These are phyloP conservation scores for Claviceps quebecensis DNA, from an alignment of 2,329 filamentous ascomycete genomes.

Conservation along the genomic window DNA sequence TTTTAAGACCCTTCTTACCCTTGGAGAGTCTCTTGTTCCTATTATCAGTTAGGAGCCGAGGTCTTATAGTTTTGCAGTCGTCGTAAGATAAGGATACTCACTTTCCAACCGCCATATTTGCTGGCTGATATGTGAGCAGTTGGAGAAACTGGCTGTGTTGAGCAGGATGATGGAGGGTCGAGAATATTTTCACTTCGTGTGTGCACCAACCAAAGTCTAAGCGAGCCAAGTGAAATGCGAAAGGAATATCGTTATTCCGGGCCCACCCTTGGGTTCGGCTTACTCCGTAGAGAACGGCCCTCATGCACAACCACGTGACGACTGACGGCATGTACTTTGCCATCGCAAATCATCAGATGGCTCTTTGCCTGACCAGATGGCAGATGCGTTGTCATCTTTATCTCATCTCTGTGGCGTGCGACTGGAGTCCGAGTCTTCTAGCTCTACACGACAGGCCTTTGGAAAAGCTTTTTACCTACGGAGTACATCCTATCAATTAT, in stretches of 20 bases:
- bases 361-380: too few species aligned
- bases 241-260: constrained; percentile 11
- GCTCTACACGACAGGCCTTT: too few species aligned
- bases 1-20: constrained; percentile 99
- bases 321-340: too few species aligned
- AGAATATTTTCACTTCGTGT: constrained; percentile 27
- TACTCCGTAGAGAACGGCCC: too few species aligned
- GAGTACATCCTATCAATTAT: too few species aligned
- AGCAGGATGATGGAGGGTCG: constrained; percentile 26
- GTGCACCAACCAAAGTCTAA: constrained; percentile 26
- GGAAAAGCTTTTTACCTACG: too few species aligned
- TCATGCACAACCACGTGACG: too few species aligned
- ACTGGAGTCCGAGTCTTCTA: too few species aligned
- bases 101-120: constrained; percentile 50
- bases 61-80: not conserved
- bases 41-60: constrained; percentile 11
- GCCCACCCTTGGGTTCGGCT: not conserved
- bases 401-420: too few species aligned
- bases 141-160: constrained; percentile 30
- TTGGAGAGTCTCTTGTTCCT: constrained; percentile 99
- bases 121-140: constrained; percentile 31
- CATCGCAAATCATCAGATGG: too few species aligned
- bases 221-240: constrained; percentile 15
- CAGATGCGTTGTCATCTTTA: too few species aligned
- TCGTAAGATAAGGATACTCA: constrained; percentile 21